Conservation (phyloP, 441 rosid genomes). For the Gossypium davidsonii region DNA sequence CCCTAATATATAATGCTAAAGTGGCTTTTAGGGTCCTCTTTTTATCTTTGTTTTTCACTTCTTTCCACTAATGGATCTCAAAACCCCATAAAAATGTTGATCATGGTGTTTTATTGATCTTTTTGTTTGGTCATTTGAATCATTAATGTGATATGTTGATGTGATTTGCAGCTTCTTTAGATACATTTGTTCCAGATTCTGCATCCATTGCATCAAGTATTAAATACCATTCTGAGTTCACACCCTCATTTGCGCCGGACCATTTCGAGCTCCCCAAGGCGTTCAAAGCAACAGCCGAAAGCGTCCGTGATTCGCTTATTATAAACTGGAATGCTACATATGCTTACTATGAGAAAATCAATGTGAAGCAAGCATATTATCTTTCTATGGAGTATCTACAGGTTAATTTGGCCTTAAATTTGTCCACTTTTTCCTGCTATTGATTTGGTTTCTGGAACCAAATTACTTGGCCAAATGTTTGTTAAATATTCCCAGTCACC, state of each 20-base stretch:
- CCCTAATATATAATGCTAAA: not conserved
- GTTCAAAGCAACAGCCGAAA: conserved; percentile 76
- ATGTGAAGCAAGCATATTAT: conserved; percentile 83
- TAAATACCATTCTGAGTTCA: conserved; percentile 76
- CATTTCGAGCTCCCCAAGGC: conserved; percentile 72
- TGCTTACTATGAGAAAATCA: conserved; percentile 57
- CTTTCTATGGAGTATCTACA: conserved; percentile 89
- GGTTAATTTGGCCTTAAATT: conserved; percentile 34
- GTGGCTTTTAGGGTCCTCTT: too few species aligned
- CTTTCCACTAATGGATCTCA: not conserved
- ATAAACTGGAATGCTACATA: conserved; percentile 78
- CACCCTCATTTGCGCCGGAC: conserved; percentile 70
- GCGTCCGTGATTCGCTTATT: conserved; percentile 70
- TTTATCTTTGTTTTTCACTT: too few species aligned
- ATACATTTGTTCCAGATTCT: conserved; percentile 41
- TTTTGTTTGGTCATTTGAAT: not conserved
- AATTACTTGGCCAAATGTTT: conserved; percentile 3
- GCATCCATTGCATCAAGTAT: conserved; percentile 63
- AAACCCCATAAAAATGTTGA: not conserved
- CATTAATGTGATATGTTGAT: not conserved
- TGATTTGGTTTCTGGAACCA: not conserved
- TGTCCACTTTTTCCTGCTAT: not conserved
- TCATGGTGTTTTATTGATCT: not conserved
- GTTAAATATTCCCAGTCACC: not conserved
- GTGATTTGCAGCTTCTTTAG: conserved; percentile 18